Conservation (phyloP, 305 asterid species). For the Solanum chacoense region DNA sequence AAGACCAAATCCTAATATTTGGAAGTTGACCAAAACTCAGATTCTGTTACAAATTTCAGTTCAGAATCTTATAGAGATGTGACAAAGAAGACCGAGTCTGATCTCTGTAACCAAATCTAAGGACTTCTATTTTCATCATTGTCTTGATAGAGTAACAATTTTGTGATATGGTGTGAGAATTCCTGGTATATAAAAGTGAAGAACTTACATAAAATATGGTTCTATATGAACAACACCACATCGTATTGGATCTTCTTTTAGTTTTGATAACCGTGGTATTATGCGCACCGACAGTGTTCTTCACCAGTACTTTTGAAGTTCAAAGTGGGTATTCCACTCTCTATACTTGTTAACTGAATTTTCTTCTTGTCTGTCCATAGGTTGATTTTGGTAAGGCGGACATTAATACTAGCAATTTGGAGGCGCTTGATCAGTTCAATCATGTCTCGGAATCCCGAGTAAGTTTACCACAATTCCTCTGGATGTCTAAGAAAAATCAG, state of each 20-base stretch:
- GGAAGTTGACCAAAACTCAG: background rate
- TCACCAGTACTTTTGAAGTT: background rate
- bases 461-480: slow-evolving; percentile 10
- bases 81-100: background rate
- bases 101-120: background rate
- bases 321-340: background rate
- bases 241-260: background rate
- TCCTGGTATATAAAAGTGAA: background rate
- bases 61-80: background rate
- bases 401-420: slow-evolving; percentile 23
- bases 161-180: background rate
- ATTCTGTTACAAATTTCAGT: background rate
- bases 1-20: background rate
- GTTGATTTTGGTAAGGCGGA: slow-evolving; percentile 30
- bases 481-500: background rate
- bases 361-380: slow-evolving; percentile 14
- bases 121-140: background rate
- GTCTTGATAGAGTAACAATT: background rate
- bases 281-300: background rate
- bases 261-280: background rate
- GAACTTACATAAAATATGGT: background rate
- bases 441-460: slow-evolving; percentile 38
- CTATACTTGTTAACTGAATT: background rate
- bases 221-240: background rate
- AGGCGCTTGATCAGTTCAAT: slow-evolving; percentile 28